phyloP scores from a whole-genome alignment of 1,284 basidiomycete genomes.

The Pseudozyma flocculosa region DNA sequence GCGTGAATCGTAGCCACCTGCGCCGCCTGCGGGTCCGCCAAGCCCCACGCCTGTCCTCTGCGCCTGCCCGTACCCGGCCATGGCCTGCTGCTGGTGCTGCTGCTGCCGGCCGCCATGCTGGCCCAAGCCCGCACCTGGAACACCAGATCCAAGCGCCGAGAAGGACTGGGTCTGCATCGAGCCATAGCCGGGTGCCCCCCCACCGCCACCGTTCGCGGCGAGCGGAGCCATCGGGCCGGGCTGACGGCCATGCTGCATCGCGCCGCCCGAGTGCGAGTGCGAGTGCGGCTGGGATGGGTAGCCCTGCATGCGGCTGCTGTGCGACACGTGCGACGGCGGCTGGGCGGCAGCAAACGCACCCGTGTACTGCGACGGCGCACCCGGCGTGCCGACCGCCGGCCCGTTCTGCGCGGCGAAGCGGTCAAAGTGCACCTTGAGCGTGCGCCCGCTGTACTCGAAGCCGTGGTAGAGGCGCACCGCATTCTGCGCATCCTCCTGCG shows the following conservation, averaged over 20 bases:
- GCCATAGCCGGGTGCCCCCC: too few relatives aligned
- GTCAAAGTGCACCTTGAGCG: constrained; percentile 82
- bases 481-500: constrained; percentile 83
- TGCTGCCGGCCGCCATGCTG: too few relatives aligned
- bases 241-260: constrained; percentile 1
- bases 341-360: constrained; percentile 49
- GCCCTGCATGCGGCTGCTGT: constrained; percentile 17
- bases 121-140: too few relatives aligned
- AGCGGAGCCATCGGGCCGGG: too few relatives aligned
- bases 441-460: constrained; percentile 81
- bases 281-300: constrained; percentile 8
- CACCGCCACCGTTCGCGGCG: too few relatives aligned
- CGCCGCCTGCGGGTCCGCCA: too few relatives aligned
- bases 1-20: too few relatives aligned
- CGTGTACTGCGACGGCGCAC: constrained; percentile 55
- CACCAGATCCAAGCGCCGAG: background rate
- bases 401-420: constrained; percentile 42
- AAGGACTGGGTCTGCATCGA: background rate
- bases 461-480: constrained; percentile 67
- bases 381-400: constrained; percentile 36
- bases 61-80: too few relatives aligned
- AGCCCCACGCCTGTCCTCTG: too few relatives aligned
- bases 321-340: constrained; percentile 41
- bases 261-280: constrained; percentile 10
- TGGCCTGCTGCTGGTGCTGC: too few relatives aligned